phyloP scores from a whole-genome alignment of 108 stramenopile species.

The Fragilaria radians region DNA sequence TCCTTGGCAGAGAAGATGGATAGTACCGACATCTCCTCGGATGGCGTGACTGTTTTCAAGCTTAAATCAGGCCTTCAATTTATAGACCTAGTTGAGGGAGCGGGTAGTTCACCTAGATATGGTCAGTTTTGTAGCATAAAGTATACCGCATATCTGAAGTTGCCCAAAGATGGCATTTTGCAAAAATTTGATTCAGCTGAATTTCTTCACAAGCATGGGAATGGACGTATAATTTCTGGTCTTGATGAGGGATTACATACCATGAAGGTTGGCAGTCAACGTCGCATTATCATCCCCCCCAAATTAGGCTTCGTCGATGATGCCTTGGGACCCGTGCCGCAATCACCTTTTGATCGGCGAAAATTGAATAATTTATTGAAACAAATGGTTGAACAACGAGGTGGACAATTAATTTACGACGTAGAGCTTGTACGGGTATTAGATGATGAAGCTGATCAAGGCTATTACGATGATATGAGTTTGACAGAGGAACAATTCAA shows the following conservation, averaged over 20 bases:
- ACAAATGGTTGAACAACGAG: conserved; percentile 59
- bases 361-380: conserved; percentile 58
- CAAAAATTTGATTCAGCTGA: conserved; percentile 55
- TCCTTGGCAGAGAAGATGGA: no score
- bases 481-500: conserved; percentile 55
- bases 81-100: conserved; percentile 50
- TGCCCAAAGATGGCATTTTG: conserved; percentile 44
- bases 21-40: no score
- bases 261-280: conserved; percentile 66
- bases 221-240: conserved; percentile 68
- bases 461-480: conserved; percentile 72
- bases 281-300: conserved; percentile 76
- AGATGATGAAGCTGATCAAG: conserved; percentile 86
- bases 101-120: conserved; percentile 42
- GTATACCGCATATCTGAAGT: conserved; percentile 75
- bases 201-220: conserved; percentile 83
- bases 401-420: conserved; percentile 73
- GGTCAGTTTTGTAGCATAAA: conserved; percentile 68
- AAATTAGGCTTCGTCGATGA: conserved; percentile 66
- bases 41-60: conserved; percentile 52
- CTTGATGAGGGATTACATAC: conserved; percentile 82
- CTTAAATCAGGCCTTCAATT: conserved; percentile 78
- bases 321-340: conserved; percentile 72
- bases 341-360: conserved; percentile 50
- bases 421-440: conserved; percentile 49